A percentile compares a stretch with the other conserved stretches of the same genome.
Conservation (phyloP, 495 filamentous ascomycete species). For the Jackrogersella multiformis region DNA sequence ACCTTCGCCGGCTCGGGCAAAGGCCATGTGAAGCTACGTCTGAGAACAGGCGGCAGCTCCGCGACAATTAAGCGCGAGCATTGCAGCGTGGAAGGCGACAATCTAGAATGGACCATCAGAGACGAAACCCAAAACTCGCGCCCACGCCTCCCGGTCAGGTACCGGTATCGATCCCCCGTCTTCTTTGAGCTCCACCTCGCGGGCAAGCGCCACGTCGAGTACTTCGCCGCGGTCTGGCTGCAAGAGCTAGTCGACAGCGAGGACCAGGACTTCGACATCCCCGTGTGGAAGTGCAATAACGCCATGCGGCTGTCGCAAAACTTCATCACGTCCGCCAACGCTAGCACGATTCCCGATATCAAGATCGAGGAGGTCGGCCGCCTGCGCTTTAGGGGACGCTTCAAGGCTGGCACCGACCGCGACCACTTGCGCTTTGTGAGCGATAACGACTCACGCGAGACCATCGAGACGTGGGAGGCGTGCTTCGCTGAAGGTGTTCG, state of each 20-base stretch:
- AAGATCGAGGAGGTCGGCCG: constrained; percentile 77
- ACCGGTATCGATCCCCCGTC: constrained; percentile 85
- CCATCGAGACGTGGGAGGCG: constrained; percentile 93
- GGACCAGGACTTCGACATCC: constrained; percentile 77
- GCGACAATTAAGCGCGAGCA: constrained; percentile 70
- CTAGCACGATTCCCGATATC: constrained; percentile 71
- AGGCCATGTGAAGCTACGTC: constrained; percentile 77
- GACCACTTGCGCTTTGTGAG: constrained; percentile 84
- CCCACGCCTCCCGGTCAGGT: constrained; percentile 84
- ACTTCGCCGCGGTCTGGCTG: constrained; percentile 85
- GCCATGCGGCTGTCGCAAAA: constrained; percentile 83
- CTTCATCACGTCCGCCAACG: constrained; percentile 81
- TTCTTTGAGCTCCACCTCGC: constrained; percentile 84
- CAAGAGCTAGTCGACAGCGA: constrained; percentile 84
- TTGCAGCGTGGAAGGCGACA: constrained; percentile 67
- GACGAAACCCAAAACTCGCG: constrained; percentile 61
- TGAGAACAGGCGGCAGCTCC: constrained; percentile 85
- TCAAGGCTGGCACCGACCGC: constrained; percentile 90
- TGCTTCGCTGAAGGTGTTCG: constrained; percentile 87
- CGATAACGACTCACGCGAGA: constrained; percentile 90
- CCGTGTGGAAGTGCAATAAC: constrained; percentile 84
- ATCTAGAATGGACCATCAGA: constrained; percentile 73
- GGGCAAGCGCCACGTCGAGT: constrained; percentile 72
- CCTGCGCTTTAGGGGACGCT: constrained; percentile 77
- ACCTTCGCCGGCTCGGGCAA: constrained; percentile 64